These are phyloP conservation scores for Erigeron canadensis DNA, from an alignment of 129 eudicot genomes.

Conservation along the genomic window DNA sequence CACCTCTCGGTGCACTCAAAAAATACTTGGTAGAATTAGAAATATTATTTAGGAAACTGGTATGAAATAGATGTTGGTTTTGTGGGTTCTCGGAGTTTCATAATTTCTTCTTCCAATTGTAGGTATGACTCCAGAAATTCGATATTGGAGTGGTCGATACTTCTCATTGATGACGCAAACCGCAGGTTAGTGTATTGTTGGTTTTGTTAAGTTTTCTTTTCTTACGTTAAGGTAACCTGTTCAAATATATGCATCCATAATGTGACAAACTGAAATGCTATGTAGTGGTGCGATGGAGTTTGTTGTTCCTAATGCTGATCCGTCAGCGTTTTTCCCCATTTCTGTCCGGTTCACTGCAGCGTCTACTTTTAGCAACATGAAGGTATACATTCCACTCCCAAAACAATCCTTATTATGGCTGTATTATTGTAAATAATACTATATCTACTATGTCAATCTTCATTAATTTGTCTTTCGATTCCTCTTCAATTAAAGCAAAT, in stretches of 20 bases:
- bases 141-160: conserved; percentile 86
- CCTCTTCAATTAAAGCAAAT: neutral
- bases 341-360: conserved; percentile 91
- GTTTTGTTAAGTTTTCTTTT: neutral
- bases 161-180: conserved; percentile 85
- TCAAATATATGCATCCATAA: conserved; percentile 13
- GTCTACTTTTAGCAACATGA: conserved; percentile 79
- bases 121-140: conserved; percentile 95
- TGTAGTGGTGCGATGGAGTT: conserved; percentile 96
- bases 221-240: neutral
- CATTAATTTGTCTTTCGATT: neutral
- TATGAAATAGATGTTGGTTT: conserved; percentile 1
- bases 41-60: neutral
- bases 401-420: neutral
- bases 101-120: conserved; percentile 17
- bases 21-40: too few relatives aligned
- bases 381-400: conserved; percentile 50
- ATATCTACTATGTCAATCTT: neutral
- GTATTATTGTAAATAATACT: neutral
- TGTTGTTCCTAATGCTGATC: conserved; percentile 87
- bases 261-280: conserved; percentile 19
- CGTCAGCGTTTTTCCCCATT: conserved; percentile 87
- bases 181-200: conserved; percentile 55
- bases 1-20: too few relatives aligned
- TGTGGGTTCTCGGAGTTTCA: neutral